Evolutionary conservation across 345 rosid genomes (phyloP), one percentile per base, ranked within the genome.

Genomic region (Diplotaxis tenuifolia): DNA sequence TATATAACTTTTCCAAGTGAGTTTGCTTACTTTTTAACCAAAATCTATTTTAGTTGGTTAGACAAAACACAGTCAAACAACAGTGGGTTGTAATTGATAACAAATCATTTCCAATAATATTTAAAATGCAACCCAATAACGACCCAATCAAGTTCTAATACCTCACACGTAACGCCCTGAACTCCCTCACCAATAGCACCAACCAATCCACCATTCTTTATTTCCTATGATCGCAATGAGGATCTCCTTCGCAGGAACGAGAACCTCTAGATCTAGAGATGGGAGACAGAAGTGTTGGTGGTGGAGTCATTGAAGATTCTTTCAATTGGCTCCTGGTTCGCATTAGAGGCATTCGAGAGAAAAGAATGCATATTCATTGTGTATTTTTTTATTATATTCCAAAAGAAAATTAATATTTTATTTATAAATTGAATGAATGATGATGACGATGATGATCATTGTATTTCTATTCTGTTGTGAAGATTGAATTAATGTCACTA

Each of bases 181-280:
- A 80, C 62, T 82, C 85, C 20, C 83, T 70, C 0, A 86, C 89
- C 3, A 90, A 85, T 75, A 73, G 71, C 61, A 88, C 10, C 9
- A 89, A 47, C 60, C 72, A 75, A 42, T 86, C 78, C 22, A 83
- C 65, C 0, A 85, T 72, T 0, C 72, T 80, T 5, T 25, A 47
- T 1, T 84, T 87, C 14, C 88, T 4, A 89, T 88, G 74, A 81
- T 88, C 19, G 74, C 74, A n/a, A 78, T 23, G 5, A 92, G 75
- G 65, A 58, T 68, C 10, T 77, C 79, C 19, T 83, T 82, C 7
- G 92, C 96, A 0, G 96, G 89, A 85, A 50, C 96, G 91, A 0
- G 92, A 86, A 47, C 94, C 94, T 31, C 49, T 69, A n/a, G 78
- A 92, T 1, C 89, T 82, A 25, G 90, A 95, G 80, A 90, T 85